Percentiles rank a stretch among this genome's conserved stretches.
These are phyloP conservation scores for Ascoidea asiatica DNA, from an alignment of 805 yeast genomes.

Conservation along the genomic window DNA sequence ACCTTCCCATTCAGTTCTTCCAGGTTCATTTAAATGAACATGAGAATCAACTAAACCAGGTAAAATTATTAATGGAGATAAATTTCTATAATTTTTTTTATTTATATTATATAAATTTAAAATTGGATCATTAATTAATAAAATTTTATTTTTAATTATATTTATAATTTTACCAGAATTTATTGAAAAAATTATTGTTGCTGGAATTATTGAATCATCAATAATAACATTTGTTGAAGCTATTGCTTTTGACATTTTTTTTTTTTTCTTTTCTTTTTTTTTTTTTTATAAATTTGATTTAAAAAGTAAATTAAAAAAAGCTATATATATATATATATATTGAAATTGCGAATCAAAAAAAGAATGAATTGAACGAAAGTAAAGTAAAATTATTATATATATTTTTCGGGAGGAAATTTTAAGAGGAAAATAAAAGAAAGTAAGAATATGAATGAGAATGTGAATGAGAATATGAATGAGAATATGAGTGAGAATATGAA, in stretches of 20 bases:
- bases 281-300: no score
- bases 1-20: conserved; percentile 98
- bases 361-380: no score
- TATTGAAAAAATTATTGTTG: conserved; percentile 51
- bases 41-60: conserved; percentile 93
- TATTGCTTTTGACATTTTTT: conserved; percentile 48
- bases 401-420: no score
- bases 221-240: conserved; percentile 46
- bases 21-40: conserved; percentile 92
- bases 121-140: conserved; percentile 24
- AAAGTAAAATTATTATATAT: no score
- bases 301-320: no score
- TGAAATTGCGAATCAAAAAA: no score
- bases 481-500: no score
- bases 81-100: conserved; percentile 31
- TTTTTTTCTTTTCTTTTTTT: no score
- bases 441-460: no score
- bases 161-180: conserved; percentile 45
- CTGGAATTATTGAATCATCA: conserved; percentile 32
- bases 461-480: no score
- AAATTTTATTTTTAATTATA: conserved; percentile 25
- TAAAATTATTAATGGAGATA: conserved; percentile 51
- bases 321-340: no score
- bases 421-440: no score
- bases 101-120: conserved; percentile 28